Base-by-base conservation (phyloP, 2,329 filamentous ascomycete genomes). In the Helotiales sp. region DNA sequence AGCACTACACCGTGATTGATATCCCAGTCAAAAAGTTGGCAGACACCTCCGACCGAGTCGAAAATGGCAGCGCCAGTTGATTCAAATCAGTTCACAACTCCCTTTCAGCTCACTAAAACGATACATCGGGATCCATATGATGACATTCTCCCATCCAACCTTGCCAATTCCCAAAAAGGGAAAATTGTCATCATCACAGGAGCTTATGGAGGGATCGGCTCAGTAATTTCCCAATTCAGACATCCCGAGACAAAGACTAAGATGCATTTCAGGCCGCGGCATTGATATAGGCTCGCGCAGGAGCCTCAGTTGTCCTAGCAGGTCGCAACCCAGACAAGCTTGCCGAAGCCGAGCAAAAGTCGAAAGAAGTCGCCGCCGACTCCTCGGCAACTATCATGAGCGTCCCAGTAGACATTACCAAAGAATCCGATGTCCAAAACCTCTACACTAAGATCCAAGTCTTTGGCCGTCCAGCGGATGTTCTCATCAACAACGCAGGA, bases 401-500 rank as follows among this genome's bases (percentile, higher is more conserved):
- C 17, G n/a, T 45, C n/a, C 17, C 40, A 20, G 40, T 45, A 45
- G 40, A 45, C n/a, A 10, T 45, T 11, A 20, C 17, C n/a, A 45
- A 20, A 5, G 40, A 45, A 20, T 1, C 40, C 72, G 6, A 61
- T 75, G 69, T 70, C 4, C 65, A 70, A 24, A 66, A 67, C 34
- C 59, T 74, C 64, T 1, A 20, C 40, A 45, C 17, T n/a, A 26
- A 45, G 4, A 55, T 71, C 1, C 67, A 73, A 40, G 40, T 45
- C 20, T 45, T 45, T n/a, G 40, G 40, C 6, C 40, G 40, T 20
- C 40, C 40, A 20, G 40, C 40, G 20, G 40, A 45, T 20, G 8
- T 45, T 10, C 40, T 45, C 17, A 69, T 83, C 57, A 81, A 80
- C 65, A 84, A 82, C 69, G 81, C 81, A 0, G 82, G 79, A 6